A percentile compares a stretch with the other conserved stretches of the same genome.
Conservation (phyloP, 495 filamentous ascomycete genomes). For the Xylaria scruposa region DNA sequence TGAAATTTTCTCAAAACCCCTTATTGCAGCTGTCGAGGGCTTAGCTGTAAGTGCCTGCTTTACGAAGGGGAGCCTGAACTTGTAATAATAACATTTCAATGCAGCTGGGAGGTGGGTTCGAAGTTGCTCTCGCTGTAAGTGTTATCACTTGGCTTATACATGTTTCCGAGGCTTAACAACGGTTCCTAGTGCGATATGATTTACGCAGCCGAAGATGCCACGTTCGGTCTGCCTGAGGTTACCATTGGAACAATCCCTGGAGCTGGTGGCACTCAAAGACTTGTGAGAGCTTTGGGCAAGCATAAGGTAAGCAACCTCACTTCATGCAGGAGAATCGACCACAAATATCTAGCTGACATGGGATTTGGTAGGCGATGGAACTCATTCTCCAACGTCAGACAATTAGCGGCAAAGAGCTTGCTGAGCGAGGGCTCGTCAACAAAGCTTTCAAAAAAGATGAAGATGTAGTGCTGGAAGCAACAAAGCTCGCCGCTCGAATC, state of each 20-base stretch:
- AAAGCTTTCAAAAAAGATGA: constrained; percentile 21
- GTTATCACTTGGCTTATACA: background rate
- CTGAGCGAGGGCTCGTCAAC: constrained; percentile 33
- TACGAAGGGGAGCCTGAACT: background rate
- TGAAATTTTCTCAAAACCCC: constrained; percentile 38
- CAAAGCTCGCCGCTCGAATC: constrained; percentile 31
- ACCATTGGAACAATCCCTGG: constrained; percentile 53
- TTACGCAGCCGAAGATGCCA: constrained; percentile 40
- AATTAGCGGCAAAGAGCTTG: constrained; percentile 67
- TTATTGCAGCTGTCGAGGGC: constrained; percentile 46
- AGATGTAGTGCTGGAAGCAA: constrained; percentile 34
- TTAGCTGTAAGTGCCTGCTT: constrained; percentile 37
- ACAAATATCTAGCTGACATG: constrained; percentile 36
- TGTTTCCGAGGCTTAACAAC: background rate
- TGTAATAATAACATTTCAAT: constrained; percentile 15
- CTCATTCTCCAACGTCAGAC: constrained; percentile 76
- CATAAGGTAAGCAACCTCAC: constrained; percentile 37
- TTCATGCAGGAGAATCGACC: background rate
- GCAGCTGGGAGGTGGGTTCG: constrained; percentile 47
- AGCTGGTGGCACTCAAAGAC: constrained; percentile 51
- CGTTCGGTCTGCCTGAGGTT: constrained; percentile 53
- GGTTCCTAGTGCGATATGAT: constrained; percentile 49
- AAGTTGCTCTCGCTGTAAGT: constrained; percentile 43
- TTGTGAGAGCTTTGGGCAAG: constrained; percentile 49
- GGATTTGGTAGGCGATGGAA: constrained; percentile 83